A percentile compares a stretch with the other conserved stretches of the same genome.
Evolutionary conservation across 805 yeast species (phyloP).

Genomic region (Kodamaea fukazawae): DNA sequence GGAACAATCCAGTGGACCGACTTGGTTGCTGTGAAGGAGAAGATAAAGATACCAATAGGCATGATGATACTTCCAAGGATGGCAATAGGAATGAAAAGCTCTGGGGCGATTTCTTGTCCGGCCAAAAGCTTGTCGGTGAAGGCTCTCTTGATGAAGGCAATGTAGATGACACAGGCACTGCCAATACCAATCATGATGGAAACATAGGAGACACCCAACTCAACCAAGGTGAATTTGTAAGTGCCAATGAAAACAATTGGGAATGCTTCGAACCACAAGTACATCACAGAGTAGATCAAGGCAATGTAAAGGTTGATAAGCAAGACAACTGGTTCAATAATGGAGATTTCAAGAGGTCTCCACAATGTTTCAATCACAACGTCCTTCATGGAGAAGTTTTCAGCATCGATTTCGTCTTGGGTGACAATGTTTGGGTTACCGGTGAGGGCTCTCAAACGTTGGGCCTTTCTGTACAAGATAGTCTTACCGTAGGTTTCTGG

Average conservation of each 20-base stretch:
- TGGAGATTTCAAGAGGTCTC: conserved; percentile 49
- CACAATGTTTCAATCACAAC: conserved; percentile 32
- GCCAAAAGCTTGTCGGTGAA: conserved; percentile 14
- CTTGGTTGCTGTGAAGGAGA: conserved; percentile 20
- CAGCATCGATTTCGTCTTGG: conserved; percentile 35
- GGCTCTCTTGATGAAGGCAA: conserved; percentile 10
- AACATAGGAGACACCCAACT: conserved; percentile 47
- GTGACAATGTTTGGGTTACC: conserved; percentile 45
- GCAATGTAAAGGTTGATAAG: conserved; percentile 52
- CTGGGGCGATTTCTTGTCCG: conserved; percentile 15
- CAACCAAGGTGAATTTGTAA: conserved; percentile 47
- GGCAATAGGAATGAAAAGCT: conserved; percentile 19
- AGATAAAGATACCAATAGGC: conserved; percentile 21
- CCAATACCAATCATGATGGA: conserved; percentile 46
- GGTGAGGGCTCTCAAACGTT: conserved; percentile 45
- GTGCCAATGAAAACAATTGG: conserved; percentile 51
- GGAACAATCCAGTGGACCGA: conserved; percentile 22
- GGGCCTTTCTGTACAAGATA: conserved; percentile 46
- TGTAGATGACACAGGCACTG: conserved; percentile 12
- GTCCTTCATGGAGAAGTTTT: conserved; percentile 14
- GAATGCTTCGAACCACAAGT: conserved; percentile 60
- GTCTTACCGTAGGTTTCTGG: conserved; percentile 50
- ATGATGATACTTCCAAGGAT: conserved; percentile 21
- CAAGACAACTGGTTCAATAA: conserved; percentile 54
- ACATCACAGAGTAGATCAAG: conserved; percentile 50